phyloP scores from a whole-genome alignment of 2,329 filamentous ascomycete genomes.

The Colletotrichum camelliae region DNA sequence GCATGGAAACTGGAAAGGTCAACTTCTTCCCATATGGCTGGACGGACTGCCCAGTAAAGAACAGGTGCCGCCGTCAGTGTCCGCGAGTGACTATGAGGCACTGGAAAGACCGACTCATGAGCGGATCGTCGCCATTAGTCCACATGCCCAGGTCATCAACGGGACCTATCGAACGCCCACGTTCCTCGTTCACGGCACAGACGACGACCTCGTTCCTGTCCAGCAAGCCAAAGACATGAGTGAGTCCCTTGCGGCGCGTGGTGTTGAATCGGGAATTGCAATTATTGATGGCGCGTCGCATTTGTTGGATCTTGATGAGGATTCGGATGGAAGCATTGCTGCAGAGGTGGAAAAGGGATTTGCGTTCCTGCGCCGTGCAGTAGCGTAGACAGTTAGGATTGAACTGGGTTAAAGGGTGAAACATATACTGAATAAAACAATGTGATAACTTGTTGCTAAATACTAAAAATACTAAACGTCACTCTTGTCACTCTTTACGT shows the following conservation, averaged over 20 bases:
- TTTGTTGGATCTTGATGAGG: neutral
- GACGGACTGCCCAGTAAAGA: neutral
- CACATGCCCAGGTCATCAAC: slow-evolving; percentile 32
- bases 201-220: slow-evolving; percentile 39
- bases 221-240: slow-evolving; percentile 24
- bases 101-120: neutral
- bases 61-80: neutral
- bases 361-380: neutral
- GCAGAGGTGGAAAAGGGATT: neutral
- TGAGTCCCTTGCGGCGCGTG: neutral
- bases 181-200: slow-evolving; percentile 33
- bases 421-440: neutral
- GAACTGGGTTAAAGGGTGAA: neutral
- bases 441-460: neutral
- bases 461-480: neutral
- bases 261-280: neutral
- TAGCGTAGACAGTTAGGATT: neutral
- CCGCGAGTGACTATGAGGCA: neutral
- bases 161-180: slow-evolving; percentile 37
- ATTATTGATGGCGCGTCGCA: neutral
- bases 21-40: neutral
- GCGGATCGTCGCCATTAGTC: slow-evolving; percentile 28
- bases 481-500: neutral
- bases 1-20: neutral
- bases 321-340: neutral